Conservation (phyloP, 225 moss, liverwort and hornwort genomes). For the Takakia lepidozioides region DNA sequence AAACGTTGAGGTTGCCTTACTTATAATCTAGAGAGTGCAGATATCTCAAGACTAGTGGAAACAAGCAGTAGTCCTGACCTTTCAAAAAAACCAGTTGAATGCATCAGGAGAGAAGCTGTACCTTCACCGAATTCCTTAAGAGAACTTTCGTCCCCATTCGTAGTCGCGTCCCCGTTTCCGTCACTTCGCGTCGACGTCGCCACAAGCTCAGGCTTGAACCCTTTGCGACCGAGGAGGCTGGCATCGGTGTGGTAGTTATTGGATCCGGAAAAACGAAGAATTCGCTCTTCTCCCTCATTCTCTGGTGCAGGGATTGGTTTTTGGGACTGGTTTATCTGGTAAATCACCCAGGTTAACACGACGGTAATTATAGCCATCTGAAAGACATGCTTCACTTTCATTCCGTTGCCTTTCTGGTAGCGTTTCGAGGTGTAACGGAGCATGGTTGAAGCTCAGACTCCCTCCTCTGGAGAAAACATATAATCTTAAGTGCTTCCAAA, state of each 20-base stretch:
- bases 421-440: slow-evolving; percentile 16
- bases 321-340: slow-evolving; percentile 20
- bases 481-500: too few relatives aligned
- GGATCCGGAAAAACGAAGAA: too few relatives aligned
- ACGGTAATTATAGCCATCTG: slow-evolving; percentile 19
- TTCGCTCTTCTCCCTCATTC: slow-evolving; percentile 2
- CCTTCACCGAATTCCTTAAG: too few relatives aligned
- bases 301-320: slow-evolving; percentile 3
- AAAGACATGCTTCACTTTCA: slow-evolving; percentile 39
- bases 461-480: slow-evolving; percentile 13
- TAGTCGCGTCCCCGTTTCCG: too few relatives aligned
- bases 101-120: too few relatives aligned
- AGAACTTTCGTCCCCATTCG: too few relatives aligned
- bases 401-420: slow-evolving; percentile 21
- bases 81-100: too few relatives aligned
- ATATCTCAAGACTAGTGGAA: too few relatives aligned
- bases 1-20: too few relatives aligned
- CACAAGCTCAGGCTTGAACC: slow-evolving; percentile 13
- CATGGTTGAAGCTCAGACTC: slow-evolving; percentile 5
- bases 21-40: too few relatives aligned
- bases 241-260: not conserved
- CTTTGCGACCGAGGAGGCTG: slow-evolving; percentile 15
- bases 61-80: too few relatives aligned
- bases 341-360: slow-evolving; percentile 32
- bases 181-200: too few relatives aligned